These are phyloP conservation scores for Boletus barrowsii DNA, from an alignment of 768 basidiomycete genomes.

Conservation along the genomic window DNA sequence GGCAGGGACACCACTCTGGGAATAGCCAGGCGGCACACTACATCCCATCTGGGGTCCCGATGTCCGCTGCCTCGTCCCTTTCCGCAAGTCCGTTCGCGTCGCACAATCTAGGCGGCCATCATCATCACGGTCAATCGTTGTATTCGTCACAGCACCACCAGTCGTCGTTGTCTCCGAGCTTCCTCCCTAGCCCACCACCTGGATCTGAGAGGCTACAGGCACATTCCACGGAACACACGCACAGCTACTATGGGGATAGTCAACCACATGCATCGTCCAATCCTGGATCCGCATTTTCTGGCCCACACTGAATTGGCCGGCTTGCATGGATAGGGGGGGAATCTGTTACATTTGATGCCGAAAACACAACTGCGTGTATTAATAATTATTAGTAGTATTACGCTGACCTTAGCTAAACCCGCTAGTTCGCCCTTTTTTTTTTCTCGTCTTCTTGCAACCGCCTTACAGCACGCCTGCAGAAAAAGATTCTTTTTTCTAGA, in stretches of 20 bases:
- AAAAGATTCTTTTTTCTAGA: slow-evolving; percentile 20
- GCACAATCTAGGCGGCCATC: slow-evolving; percentile 26
- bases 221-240: slow-evolving; percentile 27
- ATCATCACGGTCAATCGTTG: slow-evolving; percentile 28
- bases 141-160: slow-evolving; percentile 33
- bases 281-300: slow-evolving; percentile 28
- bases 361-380: slow-evolving; percentile 29
- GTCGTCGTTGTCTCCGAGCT: slow-evolving; percentile 26
- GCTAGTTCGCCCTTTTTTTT: slow-evolving; percentile 19
- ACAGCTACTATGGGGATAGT: slow-evolving; percentile 30
- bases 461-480: slow-evolving; percentile 17
- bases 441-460: slow-evolving; percentile 30
- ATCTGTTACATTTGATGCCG: slow-evolving; percentile 18
- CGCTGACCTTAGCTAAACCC: slow-evolving; percentile 33
- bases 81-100: slow-evolving; percentile 36
- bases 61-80: slow-evolving; percentile 52
- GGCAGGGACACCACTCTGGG: slow-evolving; percentile 44
- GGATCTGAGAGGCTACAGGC: slow-evolving; percentile 28
- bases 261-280: slow-evolving; percentile 27
- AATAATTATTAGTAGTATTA: slow-evolving; percentile 34
- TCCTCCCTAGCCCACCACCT: slow-evolving; percentile 30
- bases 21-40: slow-evolving; percentile 29
- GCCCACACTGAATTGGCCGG: slow-evolving; percentile 29
- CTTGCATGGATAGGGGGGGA: slow-evolving; percentile 18
- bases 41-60: slow-evolving; percentile 40